phyloP scores from a whole-genome alignment of 1,284 basidiomycete species.

The Cystobasidiaceae sp. region DNA sequence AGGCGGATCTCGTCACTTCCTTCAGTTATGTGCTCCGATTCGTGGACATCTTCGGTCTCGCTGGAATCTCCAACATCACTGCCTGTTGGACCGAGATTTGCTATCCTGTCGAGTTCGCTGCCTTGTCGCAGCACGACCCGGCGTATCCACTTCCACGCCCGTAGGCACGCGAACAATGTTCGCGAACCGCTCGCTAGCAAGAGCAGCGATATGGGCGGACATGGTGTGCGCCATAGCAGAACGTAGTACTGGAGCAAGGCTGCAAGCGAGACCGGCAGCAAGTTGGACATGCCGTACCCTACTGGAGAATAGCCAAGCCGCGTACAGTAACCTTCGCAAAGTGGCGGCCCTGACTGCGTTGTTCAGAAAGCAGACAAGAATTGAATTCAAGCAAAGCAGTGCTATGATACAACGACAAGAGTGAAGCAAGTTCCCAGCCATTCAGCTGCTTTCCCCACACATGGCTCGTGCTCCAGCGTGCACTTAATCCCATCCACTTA shows the following conservation, averaged over 20 bases:
- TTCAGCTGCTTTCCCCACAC: too few species aligned
- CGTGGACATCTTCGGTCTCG: background rate
- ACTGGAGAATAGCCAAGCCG: too few species aligned
- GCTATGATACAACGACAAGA: too few species aligned
- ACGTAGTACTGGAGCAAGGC: constrained; percentile 19
- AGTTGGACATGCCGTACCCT: background rate
- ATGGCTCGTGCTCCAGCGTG: too few species aligned
- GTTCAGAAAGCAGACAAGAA: background rate
- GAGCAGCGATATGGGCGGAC: constrained; percentile 7
- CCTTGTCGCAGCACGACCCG: constrained; percentile 14
- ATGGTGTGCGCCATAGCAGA: constrained; percentile 15
- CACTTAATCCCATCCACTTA: constrained; percentile 24
- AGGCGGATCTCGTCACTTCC: constrained; percentile 7
- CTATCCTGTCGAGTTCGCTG: constrained; percentile 3
- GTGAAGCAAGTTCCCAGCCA: too few species aligned
- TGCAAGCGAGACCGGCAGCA: constrained; percentile 2
- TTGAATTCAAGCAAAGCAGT: too few species aligned
- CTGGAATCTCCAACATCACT: background rate
- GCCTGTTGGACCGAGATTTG: background rate
- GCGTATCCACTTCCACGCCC: constrained; percentile 11
- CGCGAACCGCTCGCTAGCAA: constrained; percentile 1
- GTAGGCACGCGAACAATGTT: background rate
- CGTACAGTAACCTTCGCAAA: too few species aligned
- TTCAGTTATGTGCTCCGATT: background rate
- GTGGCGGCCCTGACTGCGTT: too few species aligned